phyloP scores from a whole-genome alignment of 208 protist species.

The Crithidia bombi region DNA sequence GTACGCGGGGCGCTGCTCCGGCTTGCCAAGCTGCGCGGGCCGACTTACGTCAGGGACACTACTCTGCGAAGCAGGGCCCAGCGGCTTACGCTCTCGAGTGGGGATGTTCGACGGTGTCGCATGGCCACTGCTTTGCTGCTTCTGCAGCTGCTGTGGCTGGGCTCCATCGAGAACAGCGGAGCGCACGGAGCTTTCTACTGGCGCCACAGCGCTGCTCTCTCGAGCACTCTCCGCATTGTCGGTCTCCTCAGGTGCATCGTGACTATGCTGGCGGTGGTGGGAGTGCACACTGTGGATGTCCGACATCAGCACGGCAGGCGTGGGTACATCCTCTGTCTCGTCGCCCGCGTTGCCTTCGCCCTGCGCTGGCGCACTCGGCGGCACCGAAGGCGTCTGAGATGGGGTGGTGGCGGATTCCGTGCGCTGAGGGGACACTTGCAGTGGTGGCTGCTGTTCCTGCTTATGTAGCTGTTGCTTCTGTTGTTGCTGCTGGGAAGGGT shows the following conservation, averaged over 20 bases:
- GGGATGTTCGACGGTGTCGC: neutral
- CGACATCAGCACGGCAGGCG: neutral
- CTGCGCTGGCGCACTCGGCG: neutral
- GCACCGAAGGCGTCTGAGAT: constrained; percentile 9
- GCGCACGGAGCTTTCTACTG: neutral
- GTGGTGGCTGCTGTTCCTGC: neutral
- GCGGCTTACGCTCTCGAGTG: neutral
- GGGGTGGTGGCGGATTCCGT: constrained; percentile 4
- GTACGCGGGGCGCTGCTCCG: neutral
- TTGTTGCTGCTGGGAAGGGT: neutral
- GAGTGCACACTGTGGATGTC: constrained; percentile 8
- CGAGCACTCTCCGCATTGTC: neutral
- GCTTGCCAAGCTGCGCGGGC: neutral
- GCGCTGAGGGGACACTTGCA: neutral
- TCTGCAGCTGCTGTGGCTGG: neutral
- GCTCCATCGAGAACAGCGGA: neutral
- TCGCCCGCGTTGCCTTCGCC: neutral
- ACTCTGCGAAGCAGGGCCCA: neutral
- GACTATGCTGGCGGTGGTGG: neutral
- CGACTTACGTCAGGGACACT: neutral
- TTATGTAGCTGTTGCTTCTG: constrained; percentile 5
- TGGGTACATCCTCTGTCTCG: neutral
- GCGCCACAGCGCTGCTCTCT: neutral
- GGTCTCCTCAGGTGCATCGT: neutral
- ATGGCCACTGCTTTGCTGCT: neutral